These are phyloP conservation scores for Tylopilus vinaceipallidus DNA, from an alignment of 768 basidiomycete species.

Conservation along the genomic window DNA sequence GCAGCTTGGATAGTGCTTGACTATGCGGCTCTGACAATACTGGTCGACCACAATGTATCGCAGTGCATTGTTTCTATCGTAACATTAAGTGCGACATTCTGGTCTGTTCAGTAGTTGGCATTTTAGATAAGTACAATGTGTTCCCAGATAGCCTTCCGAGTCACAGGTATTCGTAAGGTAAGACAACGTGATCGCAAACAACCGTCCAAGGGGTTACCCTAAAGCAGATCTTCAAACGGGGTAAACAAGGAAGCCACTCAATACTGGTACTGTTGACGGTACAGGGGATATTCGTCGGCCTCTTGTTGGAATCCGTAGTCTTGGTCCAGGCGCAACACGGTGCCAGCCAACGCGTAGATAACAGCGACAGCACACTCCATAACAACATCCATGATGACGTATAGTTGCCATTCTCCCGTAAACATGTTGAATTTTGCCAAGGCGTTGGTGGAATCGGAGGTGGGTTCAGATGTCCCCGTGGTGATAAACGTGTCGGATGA, in stretches of 20 bases:
- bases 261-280: conserved; percentile 34
- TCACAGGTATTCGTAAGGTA: too few species aligned
- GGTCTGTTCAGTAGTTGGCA: not conserved
- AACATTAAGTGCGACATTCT: not conserved
- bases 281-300: conserved; percentile 31
- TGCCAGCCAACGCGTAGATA: conserved; percentile 40
- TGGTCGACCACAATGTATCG: not conserved
- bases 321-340: conserved; percentile 28
- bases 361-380: conserved; percentile 55
- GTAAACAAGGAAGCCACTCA: conserved; percentile 11
- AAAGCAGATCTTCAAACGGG: too few species aligned
- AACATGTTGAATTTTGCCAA: conserved; percentile 57
- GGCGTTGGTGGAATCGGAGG: conserved; percentile 22
- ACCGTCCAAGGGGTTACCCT: too few species aligned
- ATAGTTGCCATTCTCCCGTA: conserved; percentile 57
- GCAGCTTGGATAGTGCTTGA: conserved; percentile 62
- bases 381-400: conserved; percentile 54
- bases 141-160: not conserved
- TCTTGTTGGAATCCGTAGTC: conserved; percentile 27
- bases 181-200: too few species aligned
- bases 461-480: conserved; percentile 19
- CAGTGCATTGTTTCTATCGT: too few species aligned
- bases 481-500: conserved; percentile 42
- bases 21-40: conserved; percentile 67
- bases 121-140: not conserved